These are phyloP conservation scores for Aspergillus sclerotiicarbonarius DNA, from an alignment of 495 filamentous ascomycete genomes.

Conservation along the genomic window DNA sequence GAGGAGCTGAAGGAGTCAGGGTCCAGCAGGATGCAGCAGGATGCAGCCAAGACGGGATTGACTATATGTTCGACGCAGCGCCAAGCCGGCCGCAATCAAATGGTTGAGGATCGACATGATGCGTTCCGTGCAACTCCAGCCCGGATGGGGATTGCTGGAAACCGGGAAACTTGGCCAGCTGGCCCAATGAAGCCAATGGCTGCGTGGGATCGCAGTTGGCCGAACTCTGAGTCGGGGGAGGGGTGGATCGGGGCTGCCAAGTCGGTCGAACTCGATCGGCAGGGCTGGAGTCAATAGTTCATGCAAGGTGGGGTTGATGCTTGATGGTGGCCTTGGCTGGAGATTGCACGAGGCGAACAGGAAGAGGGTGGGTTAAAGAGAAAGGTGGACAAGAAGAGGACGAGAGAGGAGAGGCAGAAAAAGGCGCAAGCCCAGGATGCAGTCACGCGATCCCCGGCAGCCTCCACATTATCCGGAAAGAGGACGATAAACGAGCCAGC, in stretches of 20 bases:
- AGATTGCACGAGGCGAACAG: neutral
- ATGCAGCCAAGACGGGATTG: neutral
- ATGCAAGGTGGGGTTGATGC: constrained; percentile 7
- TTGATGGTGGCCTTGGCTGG: too few relatives aligned
- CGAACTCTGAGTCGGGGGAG: neutral
- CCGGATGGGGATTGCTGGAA: neutral
- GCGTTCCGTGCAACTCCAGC: neutral
- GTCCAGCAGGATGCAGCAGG: neutral
- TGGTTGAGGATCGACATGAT: neutral
- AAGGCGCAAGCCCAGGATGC: neutral
- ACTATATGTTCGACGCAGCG: too few relatives aligned
- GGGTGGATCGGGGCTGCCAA: neutral
- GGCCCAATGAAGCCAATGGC: neutral
- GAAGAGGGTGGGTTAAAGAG: neutral
- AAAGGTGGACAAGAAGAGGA: neutral
- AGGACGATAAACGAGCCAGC: too few relatives aligned
- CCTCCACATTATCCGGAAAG: too few relatives aligned
- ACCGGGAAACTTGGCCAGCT: neutral
- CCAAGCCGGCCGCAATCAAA: too few relatives aligned
- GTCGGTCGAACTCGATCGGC: constrained; percentile 6
- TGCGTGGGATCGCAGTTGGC: neutral
- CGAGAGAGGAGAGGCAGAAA: neutral
- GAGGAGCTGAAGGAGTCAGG: neutral
- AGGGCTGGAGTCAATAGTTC: constrained; percentile 18
- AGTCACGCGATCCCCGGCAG: neutral